Percentiles rank a stretch among this genome's conserved stretches.
Evolutionary conservation across 2,329 filamentous ascomycete genomes (phyloP).

Genomic region (Graphium sp.): DNA sequence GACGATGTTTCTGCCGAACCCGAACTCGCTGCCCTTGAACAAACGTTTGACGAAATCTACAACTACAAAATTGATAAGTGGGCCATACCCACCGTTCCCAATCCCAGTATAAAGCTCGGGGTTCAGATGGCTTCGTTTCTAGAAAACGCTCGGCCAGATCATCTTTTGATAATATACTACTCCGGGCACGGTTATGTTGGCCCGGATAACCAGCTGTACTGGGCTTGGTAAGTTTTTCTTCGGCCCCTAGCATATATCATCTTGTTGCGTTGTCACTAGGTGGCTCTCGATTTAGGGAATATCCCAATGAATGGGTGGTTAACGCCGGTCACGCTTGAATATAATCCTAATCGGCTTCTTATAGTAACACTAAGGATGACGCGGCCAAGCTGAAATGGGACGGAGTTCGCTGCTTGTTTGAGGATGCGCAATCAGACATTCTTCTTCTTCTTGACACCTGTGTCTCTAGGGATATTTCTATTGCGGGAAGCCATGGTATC

Average conservation of each 20-base stretch:
- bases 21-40: conserved; percentile 37
- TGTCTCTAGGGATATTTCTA: conserved; percentile 30
- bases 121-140: conserved; percentile 42
- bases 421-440: conserved; percentile 46
- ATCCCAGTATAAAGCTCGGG: conserved; percentile 44
- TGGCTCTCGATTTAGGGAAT: no score
- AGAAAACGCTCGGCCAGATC: conserved; percentile 37
- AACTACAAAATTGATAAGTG: conserved; percentile 43
- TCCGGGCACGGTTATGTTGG: conserved; percentile 42
- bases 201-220: conserved; percentile 45
- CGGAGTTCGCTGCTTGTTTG: conserved; percentile 42
- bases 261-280: no score
- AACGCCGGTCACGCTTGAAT: no score
- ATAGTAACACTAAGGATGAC: conserved; percentile 38
- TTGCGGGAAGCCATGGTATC: conserved; percentile 32
- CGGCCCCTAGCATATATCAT: no score
- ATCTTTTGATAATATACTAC: conserved; percentile 49
- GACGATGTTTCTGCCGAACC: conserved; percentile 35
- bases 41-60: conserved; percentile 41
- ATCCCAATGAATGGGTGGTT: no score
- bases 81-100: conserved; percentile 41
- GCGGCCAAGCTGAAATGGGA: conserved; percentile 47
- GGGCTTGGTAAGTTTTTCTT: conserved; percentile 41
- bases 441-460: conserved; percentile 47
- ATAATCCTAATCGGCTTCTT: conserved; percentile 9